Evolutionary conservation across 208 protist species (phyloP).

Genomic region (Acanthamoeba royreba): DNA sequence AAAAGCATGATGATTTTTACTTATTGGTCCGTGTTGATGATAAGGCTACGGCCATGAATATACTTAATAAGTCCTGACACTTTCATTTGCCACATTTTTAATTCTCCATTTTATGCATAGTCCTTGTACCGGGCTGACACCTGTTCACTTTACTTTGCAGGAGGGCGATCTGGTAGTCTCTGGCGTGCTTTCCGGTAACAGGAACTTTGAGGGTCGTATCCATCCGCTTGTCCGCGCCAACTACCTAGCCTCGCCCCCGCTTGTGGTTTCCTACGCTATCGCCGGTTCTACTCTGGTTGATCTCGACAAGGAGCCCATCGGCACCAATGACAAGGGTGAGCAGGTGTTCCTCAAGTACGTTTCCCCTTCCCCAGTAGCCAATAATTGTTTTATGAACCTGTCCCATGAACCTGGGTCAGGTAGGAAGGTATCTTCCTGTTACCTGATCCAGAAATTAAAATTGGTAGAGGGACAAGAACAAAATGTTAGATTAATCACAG

Average conservation of each 20-base stretch:
- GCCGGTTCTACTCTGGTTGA: constrained; percentile 91
- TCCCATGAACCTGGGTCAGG: not conserved
- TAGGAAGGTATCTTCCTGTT: not conserved
- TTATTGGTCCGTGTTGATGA: constrained; percentile 27
- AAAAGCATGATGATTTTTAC: not conserved
- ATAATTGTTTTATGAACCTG: not conserved
- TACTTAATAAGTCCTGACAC: constrained; percentile 8
- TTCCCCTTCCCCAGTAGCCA: not conserved
- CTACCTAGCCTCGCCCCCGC: constrained; percentile 93
- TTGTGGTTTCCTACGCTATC: constrained; percentile 94
- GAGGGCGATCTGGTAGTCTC: constrained; percentile 90
- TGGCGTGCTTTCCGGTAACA: constrained; percentile 93
- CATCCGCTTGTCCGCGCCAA: constrained; percentile 91
- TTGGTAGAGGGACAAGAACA: not conserved
- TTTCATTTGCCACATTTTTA: too few species aligned
- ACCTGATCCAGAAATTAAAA: not conserved
- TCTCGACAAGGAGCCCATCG: constrained; percentile 80
- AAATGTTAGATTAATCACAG: not conserved
- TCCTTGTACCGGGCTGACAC: too few species aligned
- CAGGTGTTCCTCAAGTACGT: constrained; percentile 85
- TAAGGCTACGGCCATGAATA: constrained; percentile 15
- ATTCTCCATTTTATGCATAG: too few species aligned
- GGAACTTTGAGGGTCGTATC: constrained; percentile 95
- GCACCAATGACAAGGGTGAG: constrained; percentile 85
- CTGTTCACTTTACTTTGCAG: too few species aligned